Base-by-base conservation (phyloP, 2,329 filamentous ascomycete species). In the Myrmaecium sp. region DNA sequence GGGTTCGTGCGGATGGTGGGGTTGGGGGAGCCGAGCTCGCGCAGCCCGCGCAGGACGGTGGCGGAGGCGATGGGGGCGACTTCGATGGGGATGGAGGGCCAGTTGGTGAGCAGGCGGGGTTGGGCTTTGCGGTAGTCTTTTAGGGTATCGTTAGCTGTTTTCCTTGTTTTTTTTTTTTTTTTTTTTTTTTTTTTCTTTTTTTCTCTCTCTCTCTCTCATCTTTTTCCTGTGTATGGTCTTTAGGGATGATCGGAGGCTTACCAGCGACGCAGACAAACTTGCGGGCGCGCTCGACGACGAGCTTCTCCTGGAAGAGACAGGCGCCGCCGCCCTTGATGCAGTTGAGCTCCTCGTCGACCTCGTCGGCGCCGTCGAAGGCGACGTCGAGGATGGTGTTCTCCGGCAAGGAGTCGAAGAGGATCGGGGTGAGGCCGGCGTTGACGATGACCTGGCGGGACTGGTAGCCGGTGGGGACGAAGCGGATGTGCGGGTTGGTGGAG, bases 291-390 rank as follows among this genome's bases (percentile, higher is more conserved):
- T 81, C 70, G 4, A 84, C 84, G 4, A 98, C 84, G 18, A 98
- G 64, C 61, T 98, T 98, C 58, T 98, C 89, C 54, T 95, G 89
- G 59, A 93, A 92, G 30, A 95, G 58, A 54, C 89, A 98, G n/a
- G 83, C 89, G 31, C 89, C 89, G 26, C 89, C 89, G 29, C 89
- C 89, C 60, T 95, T 95, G 60, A 98, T 95, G 47, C 86, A 82
- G 55, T 95, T 98, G 33, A 98, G 58, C 27, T 91, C 79, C 24
- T 81, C 74, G 48, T 98, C 89, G 17, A 98, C 83, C 59, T 98
- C 89, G 49, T 98, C 89, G 4, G 89, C 89, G 28, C 89, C 89
- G 46, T 98, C 89, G 48, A 98, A 98, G 26, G 79, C 80, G 11
- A 95, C 77, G 43, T 95, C 86, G 15, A 98, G 65, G 46, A 73